Percentiles rank a stretch among this genome's conserved stretches.
These are phyloP conservation scores for Exophiala calicioides DNA, from an alignment of 2,329 filamentous ascomycete genomes.

Conservation along the genomic window DNA sequence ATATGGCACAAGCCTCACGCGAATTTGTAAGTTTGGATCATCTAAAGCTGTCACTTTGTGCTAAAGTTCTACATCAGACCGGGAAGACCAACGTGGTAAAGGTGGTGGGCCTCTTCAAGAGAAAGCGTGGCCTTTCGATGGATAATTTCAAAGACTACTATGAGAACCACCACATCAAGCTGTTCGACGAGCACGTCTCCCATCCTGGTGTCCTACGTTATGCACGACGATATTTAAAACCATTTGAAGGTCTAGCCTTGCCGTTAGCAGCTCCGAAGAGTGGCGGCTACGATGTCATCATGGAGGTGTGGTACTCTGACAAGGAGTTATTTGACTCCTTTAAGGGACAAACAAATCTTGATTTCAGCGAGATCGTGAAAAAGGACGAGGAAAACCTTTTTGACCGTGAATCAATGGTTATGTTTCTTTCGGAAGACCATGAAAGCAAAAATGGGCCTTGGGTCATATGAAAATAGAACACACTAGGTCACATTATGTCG, in stretches of 20 bases:
- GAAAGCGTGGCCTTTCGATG: conserved; percentile 30
- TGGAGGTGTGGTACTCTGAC: conserved; percentile 15
- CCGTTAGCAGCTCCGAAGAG: conserved; percentile 4
- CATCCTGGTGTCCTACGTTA: conserved; percentile 16
- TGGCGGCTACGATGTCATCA: conserved; percentile 18
- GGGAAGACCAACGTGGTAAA: too few species aligned
- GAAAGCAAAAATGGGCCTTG: too few species aligned
- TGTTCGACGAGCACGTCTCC: conserved; percentile 26
- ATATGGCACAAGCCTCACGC: too few species aligned
- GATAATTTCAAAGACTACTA: conserved; percentile 31
- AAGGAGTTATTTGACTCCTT: conserved; percentile 14
- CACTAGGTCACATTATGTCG: too few species aligned
- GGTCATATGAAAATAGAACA: too few species aligned
- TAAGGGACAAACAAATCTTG: conserved; percentile 5
- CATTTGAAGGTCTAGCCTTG: conserved; percentile 5
- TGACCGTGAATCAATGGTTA: conserved; percentile 9
- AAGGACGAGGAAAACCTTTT: conserved; percentile 14
- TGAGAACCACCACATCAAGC: conserved; percentile 30
- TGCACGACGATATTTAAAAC: conserved; percentile 11
- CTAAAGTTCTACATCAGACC: too few species aligned
- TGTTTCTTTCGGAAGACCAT: conserved; percentile 10
- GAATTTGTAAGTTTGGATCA: too few species aligned
- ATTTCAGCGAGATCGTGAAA: conserved; percentile 10
- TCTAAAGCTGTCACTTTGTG: too few species aligned
- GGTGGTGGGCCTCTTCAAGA: conserved; percentile 13